Evolutionary conservation across 345 rosid species (phyloP), one percentile per base, ranked within the genome.

Genomic region (Psidium guajava): DNA sequence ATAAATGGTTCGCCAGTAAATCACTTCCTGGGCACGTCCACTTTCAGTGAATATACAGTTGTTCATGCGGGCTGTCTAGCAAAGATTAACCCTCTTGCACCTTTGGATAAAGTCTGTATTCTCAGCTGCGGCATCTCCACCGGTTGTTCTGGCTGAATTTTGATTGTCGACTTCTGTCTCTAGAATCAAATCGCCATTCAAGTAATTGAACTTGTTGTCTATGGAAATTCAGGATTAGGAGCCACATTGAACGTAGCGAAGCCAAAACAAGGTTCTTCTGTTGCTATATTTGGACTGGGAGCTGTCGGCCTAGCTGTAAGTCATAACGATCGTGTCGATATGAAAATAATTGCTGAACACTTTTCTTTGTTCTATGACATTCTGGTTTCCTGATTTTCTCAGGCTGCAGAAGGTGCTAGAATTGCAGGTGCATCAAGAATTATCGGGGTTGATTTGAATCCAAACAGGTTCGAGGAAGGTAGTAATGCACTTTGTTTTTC

Each of bases 331-430:
- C 47, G 56, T 53, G 16, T 49, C 53, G 6, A 69, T 69, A 18
- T 18, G 80, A 69, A 69, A 36, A 36, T 69, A 20, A 10, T 7
- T 69, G 24, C 25, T 11, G 25, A 50, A 82, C 11, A 82, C 3
- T 32, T 50, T 50, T 50, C 52, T 42, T 0, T 22, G 3, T 51
- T 82, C 36, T 25, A 21, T n/a, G 55, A 15, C 47, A 36, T 44
- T 50, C 22, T 49, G 56, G 24, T 69, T 69, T 36, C 13, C 47
- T 36, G 27, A 16, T 82, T 82, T 58, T 61, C 5, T 54, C 83
- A 90, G 91, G 92, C 90, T 24, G 92, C 91, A 9, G 91, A 91
- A 86, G 92, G 90, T 24, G 91, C 92, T 9, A 88, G 92, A 57
- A 85, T 91, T 69, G 87, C 89, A 18, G 91, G 91, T 9, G 91